Evolutionary conservation across 345 rosid genomes (phyloP), one percentile per base, ranked within the genome.

Genomic region (Clausena lansium): DNA sequence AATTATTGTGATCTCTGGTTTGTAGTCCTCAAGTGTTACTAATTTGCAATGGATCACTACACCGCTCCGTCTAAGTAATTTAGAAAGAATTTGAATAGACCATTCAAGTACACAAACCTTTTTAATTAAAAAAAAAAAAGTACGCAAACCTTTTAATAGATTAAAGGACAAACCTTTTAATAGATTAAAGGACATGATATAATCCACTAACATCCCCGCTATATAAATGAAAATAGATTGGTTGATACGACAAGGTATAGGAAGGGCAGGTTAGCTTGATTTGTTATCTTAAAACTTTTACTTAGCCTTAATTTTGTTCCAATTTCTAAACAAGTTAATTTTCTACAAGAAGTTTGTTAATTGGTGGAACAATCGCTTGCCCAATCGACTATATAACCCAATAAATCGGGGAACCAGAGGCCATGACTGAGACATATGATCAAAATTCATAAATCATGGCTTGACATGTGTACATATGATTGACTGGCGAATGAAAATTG

Each of bases 301-400:
- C 1, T 4, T 50, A 0, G 55, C 20, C 55, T 15, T 50, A 15
- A 50, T 15, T 41, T 50, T 50, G 55, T 50, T 50, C 20, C 55
- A 15, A 50, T 50, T 15, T 50, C 20, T 50, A 50, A 50, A 15
- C 54, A 50, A 15, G 54, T 50, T 50, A 50, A 50, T 50, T 50
- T 14, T 24, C 33, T n/a, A 38, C 9, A 4, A 35, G 30, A 70
- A 32, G n/a, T 11, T 52, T 24, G 70, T 71, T 63, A 35, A 35
- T 19, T 22, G 13, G 38, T 54, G 47, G 47, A 41, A 25, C 65
- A 78, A 72, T 50, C 73, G 45, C 45, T 25, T 61, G 65, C 41
- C 76, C 25, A 19, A 47, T 71, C 76, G 50, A 39, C 55, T 41
- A 41, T 41, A 41, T 41, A 67, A 67, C 6, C 72, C 50, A 41